phyloP scores from a whole-genome alignment of 2,329 filamentous ascomycete species.

The Colletotrichum coccodes region DNA sequence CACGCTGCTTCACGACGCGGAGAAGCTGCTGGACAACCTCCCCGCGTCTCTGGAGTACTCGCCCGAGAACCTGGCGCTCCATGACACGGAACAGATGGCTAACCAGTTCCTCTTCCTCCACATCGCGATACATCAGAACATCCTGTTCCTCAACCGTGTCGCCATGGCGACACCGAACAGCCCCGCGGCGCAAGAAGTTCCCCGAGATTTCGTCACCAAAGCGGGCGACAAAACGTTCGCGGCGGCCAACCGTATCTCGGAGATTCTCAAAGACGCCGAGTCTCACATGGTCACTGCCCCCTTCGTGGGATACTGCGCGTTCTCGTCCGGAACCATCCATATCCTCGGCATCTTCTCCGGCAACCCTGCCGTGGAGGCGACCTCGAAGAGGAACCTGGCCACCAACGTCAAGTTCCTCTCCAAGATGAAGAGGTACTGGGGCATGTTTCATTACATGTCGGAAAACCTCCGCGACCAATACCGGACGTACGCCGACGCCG shows the following conservation, averaged over 20 bases:
- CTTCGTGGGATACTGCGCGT: constrained; percentile 94
- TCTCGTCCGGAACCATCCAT: constrained; percentile 93
- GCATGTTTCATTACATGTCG: constrained; percentile 97
- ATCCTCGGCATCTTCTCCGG: constrained; percentile 92
- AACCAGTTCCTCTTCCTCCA: constrained; percentile 96
- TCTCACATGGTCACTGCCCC: constrained; percentile 86
- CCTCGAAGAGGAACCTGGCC: constrained; percentile 84
- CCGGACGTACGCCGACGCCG: constrained; percentile 84
- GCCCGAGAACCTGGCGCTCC: constrained; percentile 83
- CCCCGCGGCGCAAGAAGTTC: constrained; percentile 74
- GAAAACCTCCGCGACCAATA: constrained; percentile 94
- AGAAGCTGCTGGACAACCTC: constrained; percentile 75
- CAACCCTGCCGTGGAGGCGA: constrained; percentile 77
- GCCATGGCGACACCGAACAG: constrained; percentile 78
- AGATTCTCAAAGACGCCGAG: constrained; percentile 82
- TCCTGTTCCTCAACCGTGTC: constrained; percentile 90
- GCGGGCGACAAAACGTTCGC: constrained; percentile 81
- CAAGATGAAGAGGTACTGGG: constrained; percentile 98
- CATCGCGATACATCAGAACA: constrained; percentile 88
- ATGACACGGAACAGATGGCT: constrained; percentile 84
- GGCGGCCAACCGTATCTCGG: constrained; percentile 88
- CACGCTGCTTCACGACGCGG: constrained; percentile 75
- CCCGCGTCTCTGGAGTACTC: constrained; percentile 80
- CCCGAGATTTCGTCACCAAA: constrained; percentile 80
- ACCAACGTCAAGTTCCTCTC: constrained; percentile 91